Conservation (phyloP, 129 eudicot species). For the Mikania micrantha region DNA sequence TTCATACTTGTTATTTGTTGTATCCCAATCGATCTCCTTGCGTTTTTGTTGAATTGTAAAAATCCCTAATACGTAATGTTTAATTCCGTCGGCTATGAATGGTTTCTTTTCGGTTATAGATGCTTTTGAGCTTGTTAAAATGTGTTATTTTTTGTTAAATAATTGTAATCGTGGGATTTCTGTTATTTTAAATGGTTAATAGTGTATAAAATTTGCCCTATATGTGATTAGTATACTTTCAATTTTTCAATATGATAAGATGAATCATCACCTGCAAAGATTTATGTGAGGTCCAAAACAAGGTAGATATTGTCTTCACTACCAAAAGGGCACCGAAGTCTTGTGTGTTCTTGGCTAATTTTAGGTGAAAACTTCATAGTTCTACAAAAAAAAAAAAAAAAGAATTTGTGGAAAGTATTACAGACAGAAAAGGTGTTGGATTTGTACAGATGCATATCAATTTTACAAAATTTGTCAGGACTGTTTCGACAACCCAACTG, state of each 20-base stretch:
- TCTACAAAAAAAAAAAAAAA: too few relatives aligned
- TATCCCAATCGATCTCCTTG: neutral
- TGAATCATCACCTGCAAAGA: neutral
- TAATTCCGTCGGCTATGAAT: neutral
- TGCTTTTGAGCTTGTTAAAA: neutral
- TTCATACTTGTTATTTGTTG: neutral
- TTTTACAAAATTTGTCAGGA: too few relatives aligned
- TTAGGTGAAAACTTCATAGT: neutral
- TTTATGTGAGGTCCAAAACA: too few relatives aligned
- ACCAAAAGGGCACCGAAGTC: neutral
- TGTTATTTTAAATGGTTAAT: constrained; percentile 11
- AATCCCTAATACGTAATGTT: constrained; percentile 15
- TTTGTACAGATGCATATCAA: neutral
- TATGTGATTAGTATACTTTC: neutral
- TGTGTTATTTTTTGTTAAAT: neutral
- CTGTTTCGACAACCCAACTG: neutral
- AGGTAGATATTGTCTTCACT: too few relatives aligned
- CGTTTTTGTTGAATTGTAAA: neutral
- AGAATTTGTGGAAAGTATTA: neutral
- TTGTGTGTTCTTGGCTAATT: neutral
- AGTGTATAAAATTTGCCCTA: neutral
- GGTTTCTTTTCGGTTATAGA: neutral
- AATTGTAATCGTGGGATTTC: neutral
- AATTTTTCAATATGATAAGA: neutral
- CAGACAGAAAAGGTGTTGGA: neutral